Conservation (phyloP, 805 yeast genomes). For the Hemisphaericaspora nanyangensis region DNA sequence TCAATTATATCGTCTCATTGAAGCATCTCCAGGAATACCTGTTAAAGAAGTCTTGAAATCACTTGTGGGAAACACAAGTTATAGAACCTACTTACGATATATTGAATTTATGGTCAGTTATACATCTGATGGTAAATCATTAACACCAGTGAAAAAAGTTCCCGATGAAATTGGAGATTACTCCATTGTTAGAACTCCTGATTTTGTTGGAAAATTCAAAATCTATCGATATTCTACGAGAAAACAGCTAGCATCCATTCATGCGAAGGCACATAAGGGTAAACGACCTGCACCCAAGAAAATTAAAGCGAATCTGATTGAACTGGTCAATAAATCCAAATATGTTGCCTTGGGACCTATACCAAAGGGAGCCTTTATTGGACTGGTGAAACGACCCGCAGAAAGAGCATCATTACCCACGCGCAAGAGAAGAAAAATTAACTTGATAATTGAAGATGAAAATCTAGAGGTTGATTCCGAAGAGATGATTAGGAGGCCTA, state of each 20-base stretch:
- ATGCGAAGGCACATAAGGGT: conserved; percentile 4
- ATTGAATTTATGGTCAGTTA: conserved; percentile 47
- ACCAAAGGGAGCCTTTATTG: conserved; percentile 3
- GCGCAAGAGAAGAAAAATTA: not conserved
- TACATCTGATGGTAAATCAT: conserved; percentile 23
- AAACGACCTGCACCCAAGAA: not conserved
- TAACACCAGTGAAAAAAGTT: conserved; percentile 23
- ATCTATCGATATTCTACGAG: conserved; percentile 54
- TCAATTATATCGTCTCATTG: conserved; percentile 55
- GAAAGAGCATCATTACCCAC: too few species aligned
- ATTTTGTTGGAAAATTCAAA: conserved; percentile 69
- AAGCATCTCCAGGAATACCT: conserved; percentile 51
- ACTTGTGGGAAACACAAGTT: conserved; percentile 53
- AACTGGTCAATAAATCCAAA: conserved; percentile 1
- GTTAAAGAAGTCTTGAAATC: conserved; percentile 49
- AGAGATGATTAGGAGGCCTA: not conserved
- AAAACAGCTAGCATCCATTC: conserved; percentile 4
- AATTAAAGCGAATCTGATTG: not conserved
- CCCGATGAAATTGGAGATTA: conserved; percentile 24
- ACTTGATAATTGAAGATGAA: not conserved
- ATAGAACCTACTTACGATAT: conserved; percentile 48
- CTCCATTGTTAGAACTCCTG: conserved; percentile 56
- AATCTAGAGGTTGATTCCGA: not conserved
- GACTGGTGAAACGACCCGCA: too few species aligned
- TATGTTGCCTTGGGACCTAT: conserved; percentile 3